Evolutionary conservation across 257 asterid species (phyloP).

Genomic region (Sherardia arvensis): DNA sequence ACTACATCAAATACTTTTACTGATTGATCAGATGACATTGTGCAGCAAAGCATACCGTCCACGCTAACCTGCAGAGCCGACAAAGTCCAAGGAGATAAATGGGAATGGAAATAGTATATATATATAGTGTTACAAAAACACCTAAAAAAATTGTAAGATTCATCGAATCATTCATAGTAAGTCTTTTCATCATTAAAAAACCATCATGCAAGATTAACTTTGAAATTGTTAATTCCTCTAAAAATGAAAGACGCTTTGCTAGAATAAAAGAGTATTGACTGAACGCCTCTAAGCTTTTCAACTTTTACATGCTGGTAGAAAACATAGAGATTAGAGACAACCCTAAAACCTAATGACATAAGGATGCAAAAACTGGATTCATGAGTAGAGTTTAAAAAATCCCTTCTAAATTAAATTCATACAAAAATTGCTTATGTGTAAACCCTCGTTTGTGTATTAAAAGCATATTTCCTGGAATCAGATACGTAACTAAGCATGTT

Average conservation of each 20-base stretch:
- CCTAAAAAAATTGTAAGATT: background rate
- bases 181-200: background rate
- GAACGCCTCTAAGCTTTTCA: background rate
- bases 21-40: conserved; percentile 81
- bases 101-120: conserved; percentile 7
- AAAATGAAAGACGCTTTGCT: background rate
- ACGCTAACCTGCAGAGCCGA: conserved; percentile 65
- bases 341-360: background rate
- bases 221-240: background rate
- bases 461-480: background rate
- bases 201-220: background rate
- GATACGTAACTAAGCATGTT: background rate
- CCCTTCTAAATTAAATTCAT: background rate
- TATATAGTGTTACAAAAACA: conserved; percentile 1
- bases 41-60: conserved; percentile 94
- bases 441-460: background rate
- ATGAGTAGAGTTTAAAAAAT: background rate
- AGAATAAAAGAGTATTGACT: background rate
- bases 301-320: background rate
- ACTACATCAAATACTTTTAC: conserved; percentile 93
- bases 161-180: background rate
- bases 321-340: background rate
- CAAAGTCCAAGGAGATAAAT: conserved; percentile 19
- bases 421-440: no score
- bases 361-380: background rate